A percentile compares a stretch with the other conserved stretches of the same genome.
Conservation (phyloP, 2,329 filamentous ascomycete genomes). For the Alternaria solani region DNA sequence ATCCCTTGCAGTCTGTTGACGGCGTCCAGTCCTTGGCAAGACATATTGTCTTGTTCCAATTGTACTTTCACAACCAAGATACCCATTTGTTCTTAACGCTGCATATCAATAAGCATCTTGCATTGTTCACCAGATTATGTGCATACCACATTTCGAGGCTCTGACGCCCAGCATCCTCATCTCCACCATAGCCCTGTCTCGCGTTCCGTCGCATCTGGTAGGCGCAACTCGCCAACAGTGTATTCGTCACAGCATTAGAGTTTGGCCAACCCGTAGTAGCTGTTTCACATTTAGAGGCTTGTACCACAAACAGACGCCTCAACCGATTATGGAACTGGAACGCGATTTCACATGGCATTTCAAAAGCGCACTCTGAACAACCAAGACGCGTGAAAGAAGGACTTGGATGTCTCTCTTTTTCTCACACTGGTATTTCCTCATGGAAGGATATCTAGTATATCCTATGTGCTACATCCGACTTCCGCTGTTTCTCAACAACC, state of each 20-base stretch:
- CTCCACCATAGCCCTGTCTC: background rate
- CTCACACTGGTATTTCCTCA: too few relatives aligned
- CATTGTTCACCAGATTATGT: background rate
- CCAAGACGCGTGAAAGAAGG: background rate
- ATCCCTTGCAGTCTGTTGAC: slow-evolving; percentile 4
- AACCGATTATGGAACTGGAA: background rate
- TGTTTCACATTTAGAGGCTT: slow-evolving; percentile 20
- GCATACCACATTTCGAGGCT: background rate
- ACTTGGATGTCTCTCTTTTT: background rate
- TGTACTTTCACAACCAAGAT: slow-evolving; percentile 4
- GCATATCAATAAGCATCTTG: slow-evolving; percentile 1
- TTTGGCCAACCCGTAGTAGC: background rate
- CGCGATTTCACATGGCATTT: background rate
- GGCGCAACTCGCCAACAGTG: slow-evolving; percentile 3
- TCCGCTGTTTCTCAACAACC: background rate
- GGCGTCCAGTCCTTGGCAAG: background rate
- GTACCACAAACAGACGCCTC: slow-evolving; percentile 8
- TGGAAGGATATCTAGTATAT: background rate
- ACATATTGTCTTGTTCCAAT: background rate
- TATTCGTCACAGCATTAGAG: slow-evolving; percentile 4
- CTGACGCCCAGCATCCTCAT: background rate
- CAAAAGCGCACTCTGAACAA: background rate
- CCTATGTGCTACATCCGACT: background rate
- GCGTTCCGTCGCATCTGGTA: slow-evolving; percentile 16
- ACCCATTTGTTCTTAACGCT: slow-evolving; percentile 4